Percentiles rank a stretch among this genome's conserved stretches.
Conservation (phyloP, 1,284 basidiomycete genomes). For the Schizopora paradoxa region DNA sequence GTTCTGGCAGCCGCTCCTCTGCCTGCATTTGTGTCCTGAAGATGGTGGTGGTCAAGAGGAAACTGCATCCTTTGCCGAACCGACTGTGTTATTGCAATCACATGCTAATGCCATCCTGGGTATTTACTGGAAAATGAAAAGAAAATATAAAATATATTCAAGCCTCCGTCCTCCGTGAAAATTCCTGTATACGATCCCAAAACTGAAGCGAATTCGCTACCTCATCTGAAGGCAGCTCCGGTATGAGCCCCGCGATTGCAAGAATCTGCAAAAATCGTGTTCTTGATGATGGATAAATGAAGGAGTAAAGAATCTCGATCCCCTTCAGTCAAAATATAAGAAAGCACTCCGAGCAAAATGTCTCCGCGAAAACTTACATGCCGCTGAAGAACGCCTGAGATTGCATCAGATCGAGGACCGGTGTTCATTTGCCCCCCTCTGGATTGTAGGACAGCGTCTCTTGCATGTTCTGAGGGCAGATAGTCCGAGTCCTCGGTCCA, state of each 20-base stretch:
- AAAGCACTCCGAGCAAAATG: constrained; percentile 5
- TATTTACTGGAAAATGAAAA: too few relatives aligned
- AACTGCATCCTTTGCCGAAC: background rate
- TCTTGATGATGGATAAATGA: constrained; percentile 33
- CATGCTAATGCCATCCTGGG: too few relatives aligned
- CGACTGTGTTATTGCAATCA: background rate
- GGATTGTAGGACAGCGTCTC: constrained; percentile 5
- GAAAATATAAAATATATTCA: too few relatives aligned
- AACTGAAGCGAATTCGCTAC: too few relatives aligned
- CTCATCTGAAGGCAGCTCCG: too few relatives aligned
- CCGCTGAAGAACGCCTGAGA: constrained; percentile 45
- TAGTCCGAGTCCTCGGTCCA: constrained; percentile 39
- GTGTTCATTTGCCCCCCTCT: constrained; percentile 14
- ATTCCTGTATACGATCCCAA: too few relatives aligned
- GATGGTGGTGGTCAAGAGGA: background rate
- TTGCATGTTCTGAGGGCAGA: constrained; percentile 28
- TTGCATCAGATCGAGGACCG: constrained; percentile 35
- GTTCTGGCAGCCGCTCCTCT: too few relatives aligned
- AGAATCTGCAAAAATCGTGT: constrained; percentile 9
- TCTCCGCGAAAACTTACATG: constrained; percentile 45
- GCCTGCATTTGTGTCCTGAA: too few relatives aligned
- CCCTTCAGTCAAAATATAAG: constrained; percentile 35
- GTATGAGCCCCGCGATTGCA: background rate
- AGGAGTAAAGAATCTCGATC: constrained; percentile 46
- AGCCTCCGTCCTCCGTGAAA: too few relatives aligned